Evolutionary conservation across 441 rosid genomes (phyloP).

Genomic region (Gossypium schwendimanii): DNA sequence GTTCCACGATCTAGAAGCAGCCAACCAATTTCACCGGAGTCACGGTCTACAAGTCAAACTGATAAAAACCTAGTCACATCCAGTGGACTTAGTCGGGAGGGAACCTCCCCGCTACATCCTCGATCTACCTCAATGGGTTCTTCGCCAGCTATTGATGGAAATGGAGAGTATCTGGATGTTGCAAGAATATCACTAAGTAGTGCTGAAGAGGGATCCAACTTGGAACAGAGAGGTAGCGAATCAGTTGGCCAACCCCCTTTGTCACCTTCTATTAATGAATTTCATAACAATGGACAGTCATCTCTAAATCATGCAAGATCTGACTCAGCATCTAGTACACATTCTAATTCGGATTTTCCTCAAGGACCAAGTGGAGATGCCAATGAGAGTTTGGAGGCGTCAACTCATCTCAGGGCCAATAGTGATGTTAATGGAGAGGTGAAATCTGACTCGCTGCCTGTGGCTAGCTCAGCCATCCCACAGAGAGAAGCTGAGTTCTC

Average conservation of each 20-base stretch:
- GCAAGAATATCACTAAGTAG: conserved; percentile 31
- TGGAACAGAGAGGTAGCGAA: conserved; percentile 39
- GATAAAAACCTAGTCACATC: conserved; percentile 35
- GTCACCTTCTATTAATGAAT: conserved; percentile 44
- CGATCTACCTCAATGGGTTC: conserved; percentile 50
- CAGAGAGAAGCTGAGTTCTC: conserved; percentile 51
- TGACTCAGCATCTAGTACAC: conserved; percentile 48
- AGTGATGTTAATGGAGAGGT: conserved; percentile 66
- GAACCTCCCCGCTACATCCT: conserved; percentile 50
- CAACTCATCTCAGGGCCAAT: conserved; percentile 47
- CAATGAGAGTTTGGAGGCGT: conserved; percentile 47
- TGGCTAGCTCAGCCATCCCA: conserved; percentile 29
- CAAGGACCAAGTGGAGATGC: conserved; percentile 39
- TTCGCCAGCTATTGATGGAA: conserved; percentile 35
- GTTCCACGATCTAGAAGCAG: conserved; percentile 28
- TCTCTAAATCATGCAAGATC: conserved; percentile 44
- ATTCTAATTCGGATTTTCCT: conserved; percentile 36
- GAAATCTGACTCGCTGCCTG: conserved; percentile 38
- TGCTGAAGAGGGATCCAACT: conserved; percentile 52
- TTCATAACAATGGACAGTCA: conserved; percentile 32
- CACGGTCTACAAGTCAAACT: conserved; percentile 39
- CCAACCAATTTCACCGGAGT: conserved; percentile 44
- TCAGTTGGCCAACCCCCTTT: conserved; percentile 36
- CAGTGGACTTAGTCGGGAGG: conserved; percentile 36
- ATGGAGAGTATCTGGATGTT: conserved; percentile 35